Base-by-base conservation (phyloP, 345 rosid genomes). In the Trapa bicornis region DNA sequence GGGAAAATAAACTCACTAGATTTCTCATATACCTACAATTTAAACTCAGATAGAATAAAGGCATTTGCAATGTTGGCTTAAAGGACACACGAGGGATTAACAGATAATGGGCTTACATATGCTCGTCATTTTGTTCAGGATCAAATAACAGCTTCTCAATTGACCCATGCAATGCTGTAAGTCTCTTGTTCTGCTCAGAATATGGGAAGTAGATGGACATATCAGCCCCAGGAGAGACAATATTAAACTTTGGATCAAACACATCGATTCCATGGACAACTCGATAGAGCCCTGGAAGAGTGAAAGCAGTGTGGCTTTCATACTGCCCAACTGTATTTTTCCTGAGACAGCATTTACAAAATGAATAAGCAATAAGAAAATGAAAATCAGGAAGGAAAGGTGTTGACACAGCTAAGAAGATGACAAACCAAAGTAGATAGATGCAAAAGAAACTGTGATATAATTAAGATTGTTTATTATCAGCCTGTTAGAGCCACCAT, bases 201-300 rank as follows among this genome's bases (percentile, higher is more conserved):
- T 73, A 91, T 5, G 99, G 93, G 80, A 91, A 91, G 73, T 94
- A 94, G 65, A 94, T 94, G 69, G 81, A 70, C 97, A 91, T 89
- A 79, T 94, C 99, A 4, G 96, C 93, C n/a, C 99, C 99, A 0
- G 96, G 97, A 47, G 99, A 94, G 66, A 94, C 99, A 71, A 94
- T 94, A 68, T 94, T 94, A 87, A 94, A 94, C 76, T 94, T 94
- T 0, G 99, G 96, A 80, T 94, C 96, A 68, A 94, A 94, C 68
- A 94, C 97, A 85, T 94, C 87, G 71, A 94, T 81, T 78, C 96
- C 99, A 70, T 91, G 96, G 63, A 94, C 99, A 77, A 91, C 96
- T 57, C 97, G 81, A 73, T 91, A 94, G 64, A 80, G 77, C 73
- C 97, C 99, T 4, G 99, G 99, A 65, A 89, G 96, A 39, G 97